These are phyloP conservation scores for Yamadazyma membranifaciens DNA, from an alignment of 1,139 yeast species.

Conservation along the genomic window DNA sequence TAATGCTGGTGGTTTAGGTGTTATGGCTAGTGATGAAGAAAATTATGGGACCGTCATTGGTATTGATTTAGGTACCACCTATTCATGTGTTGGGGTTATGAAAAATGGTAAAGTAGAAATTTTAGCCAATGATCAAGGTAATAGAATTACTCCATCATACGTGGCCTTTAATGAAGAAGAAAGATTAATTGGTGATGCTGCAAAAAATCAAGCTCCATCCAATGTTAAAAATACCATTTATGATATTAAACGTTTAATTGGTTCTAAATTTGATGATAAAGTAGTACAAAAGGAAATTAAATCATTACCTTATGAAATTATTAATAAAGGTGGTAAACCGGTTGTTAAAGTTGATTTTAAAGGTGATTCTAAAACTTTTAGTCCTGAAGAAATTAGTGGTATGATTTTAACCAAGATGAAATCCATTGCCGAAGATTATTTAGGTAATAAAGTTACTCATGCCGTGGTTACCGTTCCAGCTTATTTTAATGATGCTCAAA, in stretches of 20 bases:
- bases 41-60: slow-evolving; percentile 80
- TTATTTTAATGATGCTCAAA: slow-evolving; percentile 96
- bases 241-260: slow-evolving; percentile 85
- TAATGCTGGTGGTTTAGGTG: slow-evolving; percentile 28
- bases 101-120: slow-evolving; percentile 89
- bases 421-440: slow-evolving; percentile 87
- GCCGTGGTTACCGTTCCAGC: slow-evolving; percentile 98
- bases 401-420: slow-evolving; percentile 93
- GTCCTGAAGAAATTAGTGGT: slow-evolving; percentile 90
- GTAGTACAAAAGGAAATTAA: slow-evolving; percentile 80
- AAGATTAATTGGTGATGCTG: slow-evolving; percentile 92
- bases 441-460: slow-evolving; percentile 85
- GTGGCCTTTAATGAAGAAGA: slow-evolving; percentile 85
- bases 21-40: slow-evolving; percentile 42
- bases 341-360: slow-evolving; percentile 69
- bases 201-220: slow-evolving; percentile 87
- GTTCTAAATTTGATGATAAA: slow-evolving; percentile 72
- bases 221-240: slow-evolving; percentile 79
- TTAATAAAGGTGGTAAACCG: slow-evolving; percentile 74
- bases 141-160: slow-evolving; percentile 89
- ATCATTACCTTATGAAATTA: slow-evolving; percentile 73
- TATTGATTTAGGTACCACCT: slow-evolving; percentile 83
- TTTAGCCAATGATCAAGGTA: slow-evolving; percentile 93
- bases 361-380: slow-evolving; percentile 68
- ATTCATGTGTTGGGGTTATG: slow-evolving; percentile 95